Conservation (phyloP, 2,329 filamentous ascomycete genomes). For the Cladosporium sp. region DNA sequence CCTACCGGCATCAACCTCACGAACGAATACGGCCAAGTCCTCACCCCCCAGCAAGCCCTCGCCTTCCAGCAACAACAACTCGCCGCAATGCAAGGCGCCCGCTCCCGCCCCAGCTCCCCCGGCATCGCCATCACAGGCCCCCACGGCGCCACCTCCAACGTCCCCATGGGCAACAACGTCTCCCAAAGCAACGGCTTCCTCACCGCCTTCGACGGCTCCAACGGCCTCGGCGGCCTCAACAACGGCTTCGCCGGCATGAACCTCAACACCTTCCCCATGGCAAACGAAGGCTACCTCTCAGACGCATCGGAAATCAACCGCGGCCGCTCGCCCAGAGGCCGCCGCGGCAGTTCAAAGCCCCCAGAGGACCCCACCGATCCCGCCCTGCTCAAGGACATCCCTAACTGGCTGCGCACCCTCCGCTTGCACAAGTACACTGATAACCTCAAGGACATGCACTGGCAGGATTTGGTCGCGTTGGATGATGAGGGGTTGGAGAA, state of each 20-base stretch:
- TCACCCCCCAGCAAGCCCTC: constrained; percentile 56
- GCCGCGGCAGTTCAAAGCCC: constrained; percentile 91
- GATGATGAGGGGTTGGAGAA: constrained; percentile 91
- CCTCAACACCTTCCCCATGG: constrained; percentile 51
- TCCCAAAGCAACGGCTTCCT: constrained; percentile 94
- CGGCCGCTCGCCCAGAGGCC: constrained; percentile 85
- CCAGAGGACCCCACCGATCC: constrained; percentile 96
- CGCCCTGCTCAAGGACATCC: constrained; percentile 85
- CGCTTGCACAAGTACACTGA: constrained; percentile 98
- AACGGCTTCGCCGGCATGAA: constrained; percentile 67
- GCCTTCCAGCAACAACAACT: constrained; percentile 68
- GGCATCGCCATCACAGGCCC: constrained; percentile 71
- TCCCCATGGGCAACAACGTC: constrained; percentile 66
- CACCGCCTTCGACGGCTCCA: constrained; percentile 74
- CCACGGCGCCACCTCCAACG: constrained; percentile 45
- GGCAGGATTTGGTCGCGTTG: constrained; percentile 86
- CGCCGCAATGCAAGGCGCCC: constrained; percentile 69
- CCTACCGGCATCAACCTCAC: constrained; percentile 77
- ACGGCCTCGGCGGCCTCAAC: constrained; percentile 46
- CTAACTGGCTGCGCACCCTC: constrained; percentile 89
- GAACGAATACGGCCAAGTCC: constrained; percentile 83
- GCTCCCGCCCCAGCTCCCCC: constrained; percentile 85
- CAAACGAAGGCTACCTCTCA: constrained; percentile 81
- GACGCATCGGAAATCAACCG: constrained; percentile 89
- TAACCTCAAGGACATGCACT: constrained; percentile 94